Base-by-base conservation (phyloP, 208 protist species). In the Phytomonas sp. region DNA sequence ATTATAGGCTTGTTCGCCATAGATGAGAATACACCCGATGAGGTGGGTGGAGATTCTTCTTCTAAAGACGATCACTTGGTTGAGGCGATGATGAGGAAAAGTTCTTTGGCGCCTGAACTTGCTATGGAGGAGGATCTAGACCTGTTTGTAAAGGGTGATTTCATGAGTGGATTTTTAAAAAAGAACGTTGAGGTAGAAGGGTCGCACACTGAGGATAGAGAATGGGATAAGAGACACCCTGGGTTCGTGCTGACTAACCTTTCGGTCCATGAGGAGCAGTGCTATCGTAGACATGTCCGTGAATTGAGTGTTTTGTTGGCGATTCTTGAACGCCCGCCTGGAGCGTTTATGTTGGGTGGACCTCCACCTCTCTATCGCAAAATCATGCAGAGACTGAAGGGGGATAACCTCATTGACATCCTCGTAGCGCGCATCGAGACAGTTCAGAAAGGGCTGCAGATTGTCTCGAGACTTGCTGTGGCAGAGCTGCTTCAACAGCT, bases 271-370 rank as follows among this genome's bases (percentile, higher is more conserved):
- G 46, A 56, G 46, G 46, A 56, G 6, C 46, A 26, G 46, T 56
- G 11, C 20, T 56, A 56, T 56, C 20, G 46, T 26, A 56, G 46
- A 56, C 46, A 56, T 26, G 17, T 32, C 28, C 28, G 60, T 37
- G 60, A 64, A 26, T 20, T 64, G 28, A 64, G 60, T 23, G 60
- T 37, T 32, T 37, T 64, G 29, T 37, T 64, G 29, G 29, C 31
- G 4, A 37, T 64, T 37, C 60, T 64, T 32, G 26, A 64, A 7
- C 20, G 60, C 26, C 60, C 60, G 7, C 60, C 60, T 32, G 60
- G n/a, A 37, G 7, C 26, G 60, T 64, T 37, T 9, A 37, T 37
- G 60, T 56, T 17, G 20, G 46, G 46, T 56, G 46, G 46, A 8
- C 26, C 23, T 26, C 46, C 46, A 56, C 20, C 20, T 56, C 46